These are phyloP conservation scores for Pneumocystis sp. DNA, from an alignment of 1,139 yeast species.

Conservation along the genomic window DNA sequence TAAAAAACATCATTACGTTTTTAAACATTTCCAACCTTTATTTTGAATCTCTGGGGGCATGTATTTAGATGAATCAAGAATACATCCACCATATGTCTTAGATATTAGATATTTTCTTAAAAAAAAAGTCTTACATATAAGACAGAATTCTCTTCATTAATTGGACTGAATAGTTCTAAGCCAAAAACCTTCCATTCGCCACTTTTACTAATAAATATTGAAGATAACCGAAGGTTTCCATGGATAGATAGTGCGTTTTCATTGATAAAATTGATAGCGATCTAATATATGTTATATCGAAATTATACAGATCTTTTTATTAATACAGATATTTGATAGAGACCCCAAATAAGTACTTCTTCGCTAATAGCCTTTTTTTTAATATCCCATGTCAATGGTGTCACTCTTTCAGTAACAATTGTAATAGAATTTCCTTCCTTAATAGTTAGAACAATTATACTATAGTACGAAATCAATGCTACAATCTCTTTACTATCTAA, in stretches of 20 bases:
- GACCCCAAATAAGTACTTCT: constrained; percentile 41
- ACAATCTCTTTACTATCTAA: constrained; percentile 47
- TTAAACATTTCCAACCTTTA: constrained; percentile 33
- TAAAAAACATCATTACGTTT: constrained; percentile 23
- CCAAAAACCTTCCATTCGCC: constrained; percentile 87
- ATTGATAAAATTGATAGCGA: constrained; percentile 47
- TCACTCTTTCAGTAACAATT: constrained; percentile 61
- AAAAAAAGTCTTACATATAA: constrained; percentile 4
- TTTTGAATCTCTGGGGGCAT: constrained; percentile 33
- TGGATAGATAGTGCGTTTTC: constrained; percentile 49
- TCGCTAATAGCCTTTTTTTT: constrained; percentile 16
- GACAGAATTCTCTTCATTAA: constrained; percentile 18
- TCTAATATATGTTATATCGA: constrained; percentile 10
- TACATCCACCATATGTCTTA: constrained; percentile 20
- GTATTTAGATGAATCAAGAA: constrained; percentile 25
- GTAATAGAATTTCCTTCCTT: constrained; percentile 46
- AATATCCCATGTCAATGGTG: constrained; percentile 33
- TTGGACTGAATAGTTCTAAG: constrained; percentile 49
- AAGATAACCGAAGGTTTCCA: constrained; percentile 44
- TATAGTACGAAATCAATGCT: background rate
- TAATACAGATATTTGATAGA: constrained; percentile 35
- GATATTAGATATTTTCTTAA: background rate
- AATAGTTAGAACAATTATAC: constrained; percentile 3
- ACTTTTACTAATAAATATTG: constrained; percentile 46
- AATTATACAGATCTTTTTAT: background rate